Evolutionary conservation across 805 yeast genomes (phyloP).

Genomic region (Tetrapisispora nanseiensis): DNA sequence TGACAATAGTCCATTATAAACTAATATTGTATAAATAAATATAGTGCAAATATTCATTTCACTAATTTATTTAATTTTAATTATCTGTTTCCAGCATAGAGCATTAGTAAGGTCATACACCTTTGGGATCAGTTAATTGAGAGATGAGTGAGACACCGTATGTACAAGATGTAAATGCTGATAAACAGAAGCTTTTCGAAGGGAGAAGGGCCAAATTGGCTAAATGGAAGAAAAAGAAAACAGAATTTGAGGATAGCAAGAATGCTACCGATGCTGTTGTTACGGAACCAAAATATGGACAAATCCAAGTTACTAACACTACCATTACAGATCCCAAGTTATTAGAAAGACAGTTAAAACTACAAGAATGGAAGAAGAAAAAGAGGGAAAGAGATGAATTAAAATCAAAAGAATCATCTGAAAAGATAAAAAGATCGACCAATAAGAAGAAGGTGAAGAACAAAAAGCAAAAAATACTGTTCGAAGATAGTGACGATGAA

Average conservation of each 20-base stretch:
- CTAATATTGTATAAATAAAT: no score
- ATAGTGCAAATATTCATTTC: no score
- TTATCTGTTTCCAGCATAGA: no score
- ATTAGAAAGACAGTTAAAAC: slow-evolving; percentile 30
- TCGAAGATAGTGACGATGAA: slow-evolving; percentile 19
- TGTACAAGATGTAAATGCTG: slow-evolving; percentile 2
- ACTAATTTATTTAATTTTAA: no score
- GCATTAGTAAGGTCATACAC: no score
- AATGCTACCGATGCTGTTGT: neutral
- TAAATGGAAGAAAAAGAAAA: slow-evolving; percentile 52
- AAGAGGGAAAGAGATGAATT: slow-evolving; percentile 18
- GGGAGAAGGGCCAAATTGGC: slow-evolving; percentile 44
- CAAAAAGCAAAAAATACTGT: slow-evolving; percentile 5
- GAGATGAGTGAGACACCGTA: neutral
- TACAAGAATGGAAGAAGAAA: slow-evolving; percentile 46
- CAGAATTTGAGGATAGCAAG: slow-evolving; percentile 15
- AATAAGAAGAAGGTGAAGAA: neutral
- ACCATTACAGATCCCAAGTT: slow-evolving; percentile 4
- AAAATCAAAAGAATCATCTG: slow-evolving; percentile 3
- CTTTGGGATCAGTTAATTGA: no score
- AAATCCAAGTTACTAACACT: slow-evolving; percentile 4
- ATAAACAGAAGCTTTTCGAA: slow-evolving; percentile 30
- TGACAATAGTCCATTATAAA: no score
- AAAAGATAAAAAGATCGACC: slow-evolving; percentile 1
- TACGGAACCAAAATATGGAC: neutral